These are phyloP conservation scores for Solanum sparsipilum DNA, from an alignment of 257 asterid species.

Conservation along the genomic window DNA sequence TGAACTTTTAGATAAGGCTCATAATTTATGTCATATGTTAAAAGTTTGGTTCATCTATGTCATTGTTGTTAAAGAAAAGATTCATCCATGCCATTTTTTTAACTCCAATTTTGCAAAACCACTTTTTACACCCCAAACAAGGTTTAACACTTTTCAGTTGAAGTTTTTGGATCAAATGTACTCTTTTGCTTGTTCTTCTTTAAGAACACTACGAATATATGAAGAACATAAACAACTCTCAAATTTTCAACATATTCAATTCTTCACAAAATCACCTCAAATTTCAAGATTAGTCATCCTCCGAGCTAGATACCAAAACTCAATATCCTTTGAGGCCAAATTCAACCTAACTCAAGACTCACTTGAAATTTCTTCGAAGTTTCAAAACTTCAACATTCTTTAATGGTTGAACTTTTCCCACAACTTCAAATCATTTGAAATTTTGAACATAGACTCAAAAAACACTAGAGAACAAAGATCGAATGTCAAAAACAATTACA, in stretches of 20 bases:
- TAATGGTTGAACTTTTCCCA: background rate
- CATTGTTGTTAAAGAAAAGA: too few relatives aligned
- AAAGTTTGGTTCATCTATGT: too few relatives aligned
- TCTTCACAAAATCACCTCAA: background rate
- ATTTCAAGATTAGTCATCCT: background rate
- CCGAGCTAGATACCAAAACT: background rate
- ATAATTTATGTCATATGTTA: too few relatives aligned
- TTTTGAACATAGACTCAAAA: background rate
- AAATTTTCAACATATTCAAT: background rate
- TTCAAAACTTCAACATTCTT: background rate
- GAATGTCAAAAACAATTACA: background rate
- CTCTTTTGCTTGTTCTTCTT: background rate
- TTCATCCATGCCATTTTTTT: background rate
- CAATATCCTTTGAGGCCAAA: background rate
- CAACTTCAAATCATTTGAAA: background rate
- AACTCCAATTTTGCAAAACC: background rate
- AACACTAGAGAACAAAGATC: background rate
- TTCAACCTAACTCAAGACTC: background rate
- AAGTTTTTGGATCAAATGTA: background rate
- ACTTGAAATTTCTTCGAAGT: background rate
- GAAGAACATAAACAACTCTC: background rate
- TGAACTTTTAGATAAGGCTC: background rate
- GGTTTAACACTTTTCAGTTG: background rate
- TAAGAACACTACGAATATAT: too few relatives aligned
- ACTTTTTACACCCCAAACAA: background rate